Evolutionary conservation across 805 yeast genomes (phyloP).

Genomic region (Tetrapisispora iriomotensis): DNA sequence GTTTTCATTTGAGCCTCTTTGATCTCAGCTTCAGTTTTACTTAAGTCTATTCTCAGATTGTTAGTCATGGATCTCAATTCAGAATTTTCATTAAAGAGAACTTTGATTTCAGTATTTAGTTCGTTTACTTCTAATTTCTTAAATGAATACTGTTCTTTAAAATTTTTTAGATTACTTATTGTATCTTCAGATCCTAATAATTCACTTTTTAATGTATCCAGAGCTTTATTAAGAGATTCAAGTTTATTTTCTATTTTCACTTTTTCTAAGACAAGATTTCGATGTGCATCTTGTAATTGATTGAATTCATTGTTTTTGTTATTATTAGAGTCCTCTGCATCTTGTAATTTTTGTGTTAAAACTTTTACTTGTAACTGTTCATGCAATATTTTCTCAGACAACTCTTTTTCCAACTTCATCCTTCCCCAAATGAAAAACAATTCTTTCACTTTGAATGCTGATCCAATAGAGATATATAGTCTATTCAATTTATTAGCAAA

Average conservation of each 20-base stretch:
- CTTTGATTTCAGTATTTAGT: background rate
- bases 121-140: background rate
- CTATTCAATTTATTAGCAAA: background rate
- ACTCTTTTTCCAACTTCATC: background rate
- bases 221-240: background rate
- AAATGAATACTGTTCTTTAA: background rate
- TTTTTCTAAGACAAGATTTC: background rate
- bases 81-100: background rate
- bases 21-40: background rate
- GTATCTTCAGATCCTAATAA: constrained; percentile 1
- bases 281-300: background rate
- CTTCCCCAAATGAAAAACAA: constrained; percentile 1
- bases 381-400: background rate
- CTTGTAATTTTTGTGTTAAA: background rate
- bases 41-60: background rate
- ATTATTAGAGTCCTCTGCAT: background rate
- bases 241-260: background rate
- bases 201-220: background rate
- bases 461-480: constrained; percentile 1
- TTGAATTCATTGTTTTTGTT: background rate
- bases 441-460: constrained; percentile 1
- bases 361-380: background rate
- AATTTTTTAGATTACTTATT: background rate
- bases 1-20: background rate
- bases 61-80: background rate